Percentiles rank a stretch among this genome's conserved stretches.
These are phyloP conservation scores for Melastoma candidum DNA, from an alignment of 441 rosid genomes.

Conservation along the genomic window DNA sequence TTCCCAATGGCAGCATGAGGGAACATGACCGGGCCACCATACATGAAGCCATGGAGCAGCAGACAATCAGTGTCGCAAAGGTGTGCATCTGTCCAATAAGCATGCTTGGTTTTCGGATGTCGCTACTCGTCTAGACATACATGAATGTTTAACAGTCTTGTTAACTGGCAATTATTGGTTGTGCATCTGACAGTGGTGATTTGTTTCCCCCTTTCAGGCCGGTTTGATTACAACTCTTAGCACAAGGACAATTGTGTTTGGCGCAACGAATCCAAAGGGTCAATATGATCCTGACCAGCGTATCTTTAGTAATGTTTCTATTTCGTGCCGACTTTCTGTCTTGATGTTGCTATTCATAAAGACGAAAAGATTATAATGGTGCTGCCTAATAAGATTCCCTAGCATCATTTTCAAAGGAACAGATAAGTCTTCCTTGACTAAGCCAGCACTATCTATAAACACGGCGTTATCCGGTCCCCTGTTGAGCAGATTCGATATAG, in stretches of 20 bases:
- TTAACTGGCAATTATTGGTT: neutral
- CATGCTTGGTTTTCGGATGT: neutral
- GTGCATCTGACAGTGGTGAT: neutral
- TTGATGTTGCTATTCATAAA: no score
- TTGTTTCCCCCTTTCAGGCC: constrained; percentile 43
- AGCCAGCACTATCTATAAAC: constrained; percentile 83
- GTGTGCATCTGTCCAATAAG: constrained; percentile 18
- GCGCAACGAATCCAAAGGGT: constrained; percentile 99
- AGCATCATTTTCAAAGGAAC: no score
- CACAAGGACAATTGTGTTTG: constrained; percentile 83
- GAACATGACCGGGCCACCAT: constrained; percentile 97
- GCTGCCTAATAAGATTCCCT: no score
- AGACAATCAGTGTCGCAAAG: constrained; percentile 96
- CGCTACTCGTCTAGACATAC: neutral
- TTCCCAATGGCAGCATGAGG: constrained; percentile 53
- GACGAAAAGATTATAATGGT: no score
- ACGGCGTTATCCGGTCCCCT: constrained; percentile 95
- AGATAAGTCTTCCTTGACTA: constrained; percentile 35
- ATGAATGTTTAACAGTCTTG: no score
- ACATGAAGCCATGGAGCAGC: constrained; percentile 99
- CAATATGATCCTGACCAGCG: constrained; percentile 94
- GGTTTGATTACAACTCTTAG: constrained; percentile 92
- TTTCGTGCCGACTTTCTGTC: neutral
- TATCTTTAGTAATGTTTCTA: constrained; percentile 33
- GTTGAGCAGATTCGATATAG: constrained; percentile 94